A percentile compares a stretch with the other conserved stretches of the same genome.
Conservation (phyloP, 257 asterid genomes). For the Marsdenia floribunda region DNA sequence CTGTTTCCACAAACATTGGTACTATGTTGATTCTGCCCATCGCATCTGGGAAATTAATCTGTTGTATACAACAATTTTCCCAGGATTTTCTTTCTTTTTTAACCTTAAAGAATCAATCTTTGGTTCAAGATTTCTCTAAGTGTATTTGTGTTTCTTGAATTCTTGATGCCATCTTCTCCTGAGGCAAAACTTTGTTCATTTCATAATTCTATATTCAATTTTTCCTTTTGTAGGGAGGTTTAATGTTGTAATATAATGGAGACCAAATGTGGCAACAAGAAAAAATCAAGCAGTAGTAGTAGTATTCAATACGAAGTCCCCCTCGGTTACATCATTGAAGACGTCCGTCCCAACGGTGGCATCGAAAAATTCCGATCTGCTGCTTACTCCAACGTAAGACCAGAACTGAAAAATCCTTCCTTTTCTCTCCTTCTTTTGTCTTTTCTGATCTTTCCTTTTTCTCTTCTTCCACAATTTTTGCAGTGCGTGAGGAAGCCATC, state of each 20-base stretch:
- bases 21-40: too few relatives aligned
- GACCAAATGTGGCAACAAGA: slow-evolving; percentile 29
- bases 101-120: neutral
- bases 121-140: neutral
- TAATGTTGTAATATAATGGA: slow-evolving; percentile 34
- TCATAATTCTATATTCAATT: neutral
- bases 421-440: neutral
- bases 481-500: slow-evolving; percentile 42
- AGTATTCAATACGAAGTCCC: slow-evolving; percentile 40
- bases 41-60: too few relatives aligned
- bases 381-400: slow-evolving; percentile 41
- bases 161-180: neutral
- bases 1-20: too few relatives aligned
- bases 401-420: neutral
- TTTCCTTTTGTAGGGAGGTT: slow-evolving; percentile 7
- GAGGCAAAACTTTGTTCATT: neutral
- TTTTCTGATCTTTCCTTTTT: neutral
- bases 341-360: slow-evolving; percentile 54
- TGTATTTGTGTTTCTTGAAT: neutral
- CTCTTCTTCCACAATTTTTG: slow-evolving; percentile 2
- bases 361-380: slow-evolving; percentile 42
- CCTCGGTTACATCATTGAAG: slow-evolving; percentile 40
- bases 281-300: slow-evolving; percentile 9
- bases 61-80: too few relatives aligned
- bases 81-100: too few relatives aligned